Percentiles rank a stretch among this genome's conserved stretches.
Conservation (phyloP, 1,139 yeast genomes). For the Spencermartinsiella ligniputridi region DNA sequence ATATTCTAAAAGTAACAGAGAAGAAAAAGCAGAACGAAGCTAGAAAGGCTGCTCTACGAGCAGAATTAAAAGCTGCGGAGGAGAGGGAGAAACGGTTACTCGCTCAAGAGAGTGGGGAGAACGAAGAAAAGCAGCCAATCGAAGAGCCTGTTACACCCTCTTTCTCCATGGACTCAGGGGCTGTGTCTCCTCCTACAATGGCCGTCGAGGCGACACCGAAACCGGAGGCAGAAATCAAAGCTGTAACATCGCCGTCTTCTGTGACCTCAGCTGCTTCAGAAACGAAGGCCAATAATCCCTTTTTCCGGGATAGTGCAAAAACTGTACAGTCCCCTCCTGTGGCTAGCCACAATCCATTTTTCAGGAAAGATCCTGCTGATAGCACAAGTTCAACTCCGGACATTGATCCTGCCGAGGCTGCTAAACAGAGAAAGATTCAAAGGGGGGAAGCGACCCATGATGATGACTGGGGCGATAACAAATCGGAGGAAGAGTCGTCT, state of each 20-base stretch:
- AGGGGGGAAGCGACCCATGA: conserved; percentile 42
- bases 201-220: conserved; percentile 7
- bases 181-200: neutral
- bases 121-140: conserved; percentile 28
- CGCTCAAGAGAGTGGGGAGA: conserved; percentile 27
- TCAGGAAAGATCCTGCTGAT: conserved; percentile 29
- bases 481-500: conserved; percentile 39
- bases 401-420: conserved; percentile 47
- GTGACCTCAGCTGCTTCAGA: neutral
- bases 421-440: conserved; percentile 52
- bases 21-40: conserved; percentile 47
- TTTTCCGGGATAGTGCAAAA: conserved; percentile 15
- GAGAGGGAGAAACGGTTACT: conserved; percentile 35
- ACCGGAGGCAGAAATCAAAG: conserved; percentile 3
- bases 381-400: conserved; percentile 17
- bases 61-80: conserved; percentile 58
- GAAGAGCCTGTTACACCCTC: conserved; percentile 22
- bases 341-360: conserved; percentile 37
- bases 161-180: neutral
- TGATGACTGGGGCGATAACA: conserved; percentile 51
- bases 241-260: neutral
- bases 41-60: conserved; percentile 53
- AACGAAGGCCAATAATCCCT: conserved; percentile 18
- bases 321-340: conserved; percentile 15
- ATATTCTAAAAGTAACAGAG: conserved; percentile 36